phyloP scores from a whole-genome alignment of 2,329 filamentous ascomycete genomes.

The Neurospora sp. region DNA sequence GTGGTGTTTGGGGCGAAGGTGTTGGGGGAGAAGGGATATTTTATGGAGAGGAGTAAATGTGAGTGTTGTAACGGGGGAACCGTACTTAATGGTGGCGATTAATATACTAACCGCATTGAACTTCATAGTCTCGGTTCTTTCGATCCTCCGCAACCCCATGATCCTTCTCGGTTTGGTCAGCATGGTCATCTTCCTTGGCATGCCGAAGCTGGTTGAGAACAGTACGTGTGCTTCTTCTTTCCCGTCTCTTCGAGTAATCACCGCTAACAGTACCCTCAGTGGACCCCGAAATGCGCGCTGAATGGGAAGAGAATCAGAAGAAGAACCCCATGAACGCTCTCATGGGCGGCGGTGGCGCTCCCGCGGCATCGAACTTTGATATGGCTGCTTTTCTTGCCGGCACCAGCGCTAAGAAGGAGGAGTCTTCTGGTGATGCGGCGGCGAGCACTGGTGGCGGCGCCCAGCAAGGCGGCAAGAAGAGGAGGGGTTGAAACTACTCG shows the following conservation, averaged over 20 bases:
- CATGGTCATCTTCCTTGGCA: conserved; percentile 75
- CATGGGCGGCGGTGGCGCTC: conserved; percentile 30
- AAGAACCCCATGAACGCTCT: conserved; percentile 55
- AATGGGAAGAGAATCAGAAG: conserved; percentile 86
- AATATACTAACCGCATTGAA: not conserved
- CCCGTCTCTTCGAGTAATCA: not conserved
- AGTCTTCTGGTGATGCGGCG: conserved; percentile 15
- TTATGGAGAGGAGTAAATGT: conserved; percentile 67
- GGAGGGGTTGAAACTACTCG: not conserved
- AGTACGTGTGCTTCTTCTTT: conserved; percentile 47
- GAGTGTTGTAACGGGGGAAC: conserved; percentile 24
- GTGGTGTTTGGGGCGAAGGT: conserved; percentile 56
- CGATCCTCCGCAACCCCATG: conserved; percentile 89
- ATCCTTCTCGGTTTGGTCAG: conserved; percentile 83
- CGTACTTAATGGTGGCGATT: not conserved
- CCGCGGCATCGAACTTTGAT: conserved; percentile 38
- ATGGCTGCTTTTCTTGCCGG: conserved; percentile 55
- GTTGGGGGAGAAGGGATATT: conserved; percentile 61
- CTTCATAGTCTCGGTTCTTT: conserved; percentile 60
- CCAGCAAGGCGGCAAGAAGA: not conserved
- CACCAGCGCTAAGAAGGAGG: conserved; percentile 32
- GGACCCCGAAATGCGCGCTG: conserved; percentile 90
- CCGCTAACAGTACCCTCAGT: conserved; percentile 42
- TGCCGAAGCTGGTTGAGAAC: conserved; percentile 93
- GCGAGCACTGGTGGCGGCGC: not conserved